These are phyloP conservation scores for Xylaria sp. DNA, from an alignment of 2,329 filamentous ascomycete species.

Conservation along the genomic window DNA sequence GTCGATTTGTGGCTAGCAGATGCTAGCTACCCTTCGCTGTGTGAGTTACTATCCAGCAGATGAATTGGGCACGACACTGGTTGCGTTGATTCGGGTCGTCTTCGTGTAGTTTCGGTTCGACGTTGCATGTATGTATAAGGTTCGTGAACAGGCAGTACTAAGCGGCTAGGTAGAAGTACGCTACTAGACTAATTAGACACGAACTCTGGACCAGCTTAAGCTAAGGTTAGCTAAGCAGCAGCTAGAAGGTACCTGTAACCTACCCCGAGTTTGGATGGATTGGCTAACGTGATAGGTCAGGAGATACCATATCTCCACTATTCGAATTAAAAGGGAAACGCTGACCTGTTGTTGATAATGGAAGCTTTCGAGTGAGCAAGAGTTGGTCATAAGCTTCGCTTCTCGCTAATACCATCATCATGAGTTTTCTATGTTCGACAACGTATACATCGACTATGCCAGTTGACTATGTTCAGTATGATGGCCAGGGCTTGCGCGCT, in stretches of 20 bases:
- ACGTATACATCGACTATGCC: background rate
- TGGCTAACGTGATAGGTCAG: conserved; percentile 8
- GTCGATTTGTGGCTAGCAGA: conserved; percentile 25
- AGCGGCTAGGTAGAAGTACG: background rate
- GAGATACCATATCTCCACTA: conserved; percentile 3
- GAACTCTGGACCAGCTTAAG: conserved; percentile 1
- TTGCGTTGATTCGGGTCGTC: conserved; percentile 18
- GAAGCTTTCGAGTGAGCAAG: background rate
- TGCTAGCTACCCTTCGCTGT: conserved; percentile 25
- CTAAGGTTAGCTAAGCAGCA: no score
- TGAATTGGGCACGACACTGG: conserved; percentile 12
- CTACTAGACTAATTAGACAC: conserved; percentile 6
- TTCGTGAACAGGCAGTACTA: background rate
- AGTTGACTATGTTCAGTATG: background rate
- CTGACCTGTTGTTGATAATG: background rate
- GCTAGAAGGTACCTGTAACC: no score
- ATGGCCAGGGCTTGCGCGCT: background rate
- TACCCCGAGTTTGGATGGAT: background rate
- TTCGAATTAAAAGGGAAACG: conserved; percentile 6
- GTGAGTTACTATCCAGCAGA: background rate
- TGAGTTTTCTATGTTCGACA: background rate
- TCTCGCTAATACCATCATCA: background rate
- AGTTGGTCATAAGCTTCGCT: background rate
- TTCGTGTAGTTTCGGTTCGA: conserved; percentile 11
- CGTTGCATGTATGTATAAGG: conserved; percentile 7